phyloP scores from a whole-genome alignment of 2,329 filamentous ascomycete species.

The Davidsoniella virescens region DNA sequence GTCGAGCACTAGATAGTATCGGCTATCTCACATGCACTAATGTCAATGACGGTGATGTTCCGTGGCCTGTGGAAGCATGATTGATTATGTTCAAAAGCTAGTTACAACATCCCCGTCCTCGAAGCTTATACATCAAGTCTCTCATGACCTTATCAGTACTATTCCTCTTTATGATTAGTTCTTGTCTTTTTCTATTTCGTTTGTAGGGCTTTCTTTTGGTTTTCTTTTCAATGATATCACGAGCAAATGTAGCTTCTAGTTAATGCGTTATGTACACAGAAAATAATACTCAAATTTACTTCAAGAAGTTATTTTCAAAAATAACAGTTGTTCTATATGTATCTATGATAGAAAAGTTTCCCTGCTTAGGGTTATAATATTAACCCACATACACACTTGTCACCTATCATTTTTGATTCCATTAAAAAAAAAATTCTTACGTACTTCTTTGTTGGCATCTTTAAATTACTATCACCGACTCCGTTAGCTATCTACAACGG shows the following conservation, averaged over 20 bases:
- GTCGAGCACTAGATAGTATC: slow-evolving; percentile 26
- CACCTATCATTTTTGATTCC: background rate
- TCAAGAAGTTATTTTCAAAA: too few species aligned
- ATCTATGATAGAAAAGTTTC: background rate
- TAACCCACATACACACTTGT: too few species aligned
- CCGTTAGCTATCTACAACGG: background rate
- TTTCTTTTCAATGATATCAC: slow-evolving; percentile 7
- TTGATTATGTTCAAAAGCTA: slow-evolving; percentile 12
- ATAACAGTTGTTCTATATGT: too few species aligned
- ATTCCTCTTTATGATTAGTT: slow-evolving; percentile 7
- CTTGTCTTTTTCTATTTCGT: slow-evolving; percentile 10
- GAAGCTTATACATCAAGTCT: too few species aligned
- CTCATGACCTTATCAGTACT: too few species aligned
- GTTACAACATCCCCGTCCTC: slow-evolving; percentile 9
- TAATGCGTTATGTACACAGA: background rate
- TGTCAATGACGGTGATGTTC: slow-evolving; percentile 32
- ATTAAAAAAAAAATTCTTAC: background rate
- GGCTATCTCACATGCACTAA: slow-evolving; percentile 35
- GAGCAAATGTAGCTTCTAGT: background rate
- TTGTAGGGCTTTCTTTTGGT: background rate
- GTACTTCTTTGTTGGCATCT: background rate
- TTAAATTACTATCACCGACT: background rate
- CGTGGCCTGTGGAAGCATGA: slow-evolving; percentile 27
- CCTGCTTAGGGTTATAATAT: background rate
- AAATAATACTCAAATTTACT: background rate